A percentile compares a stretch with the other conserved stretches of the same genome.
Evolutionary conservation across 345 rosid genomes (phyloP).

Genomic region (Arabis alpina): DNA sequence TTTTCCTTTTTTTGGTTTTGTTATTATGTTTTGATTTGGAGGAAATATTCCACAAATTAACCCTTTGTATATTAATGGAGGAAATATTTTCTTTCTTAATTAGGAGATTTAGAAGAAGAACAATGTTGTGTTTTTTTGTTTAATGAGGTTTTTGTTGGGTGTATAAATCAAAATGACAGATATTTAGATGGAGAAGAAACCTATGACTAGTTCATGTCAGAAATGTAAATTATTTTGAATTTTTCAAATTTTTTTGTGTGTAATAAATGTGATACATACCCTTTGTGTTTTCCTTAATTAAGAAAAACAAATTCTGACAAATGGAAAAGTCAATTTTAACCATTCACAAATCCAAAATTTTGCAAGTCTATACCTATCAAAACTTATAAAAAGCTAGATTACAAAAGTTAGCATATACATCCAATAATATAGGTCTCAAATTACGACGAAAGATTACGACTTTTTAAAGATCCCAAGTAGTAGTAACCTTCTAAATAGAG

Average conservation of each 20-base stretch:
- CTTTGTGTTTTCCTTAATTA: slow-evolving; percentile 35
- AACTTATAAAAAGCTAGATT: slow-evolving; percentile 10
- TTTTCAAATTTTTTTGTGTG: slow-evolving; percentile 8
- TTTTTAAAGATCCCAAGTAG: slow-evolving; percentile 12
- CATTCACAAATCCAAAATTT: slow-evolving; percentile 23
- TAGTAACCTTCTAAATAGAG: slow-evolving; percentile 17
- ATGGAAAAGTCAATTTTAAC: slow-evolving; percentile 29
- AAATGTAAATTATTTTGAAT: slow-evolving; percentile 4
- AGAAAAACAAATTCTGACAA: slow-evolving; percentile 27
- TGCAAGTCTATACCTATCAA: slow-evolving; percentile 19
- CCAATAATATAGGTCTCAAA: slow-evolving; percentile 32
- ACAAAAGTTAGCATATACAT: slow-evolving; percentile 13
- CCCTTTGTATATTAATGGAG: slow-evolving; percentile 11
- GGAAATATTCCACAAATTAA: too few relatives aligned
- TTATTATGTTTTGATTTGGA: not conserved
- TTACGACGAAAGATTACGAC: slow-evolving; percentile 23
- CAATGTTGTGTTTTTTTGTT: slow-evolving; percentile 6
- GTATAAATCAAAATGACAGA: slow-evolving; percentile 22
- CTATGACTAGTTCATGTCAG: slow-evolving; percentile 32
- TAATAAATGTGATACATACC: slow-evolving; percentile 37
- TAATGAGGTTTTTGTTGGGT: not conserved
- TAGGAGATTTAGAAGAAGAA: slow-evolving; percentile 12
- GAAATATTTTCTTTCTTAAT: not conserved
- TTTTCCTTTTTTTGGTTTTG: not conserved
- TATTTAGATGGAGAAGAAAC: slow-evolving; percentile 18